phyloP scores from a whole-genome alignment of 1,284 basidiomycete genomes.

The Mycocalia duriaeana region DNA sequence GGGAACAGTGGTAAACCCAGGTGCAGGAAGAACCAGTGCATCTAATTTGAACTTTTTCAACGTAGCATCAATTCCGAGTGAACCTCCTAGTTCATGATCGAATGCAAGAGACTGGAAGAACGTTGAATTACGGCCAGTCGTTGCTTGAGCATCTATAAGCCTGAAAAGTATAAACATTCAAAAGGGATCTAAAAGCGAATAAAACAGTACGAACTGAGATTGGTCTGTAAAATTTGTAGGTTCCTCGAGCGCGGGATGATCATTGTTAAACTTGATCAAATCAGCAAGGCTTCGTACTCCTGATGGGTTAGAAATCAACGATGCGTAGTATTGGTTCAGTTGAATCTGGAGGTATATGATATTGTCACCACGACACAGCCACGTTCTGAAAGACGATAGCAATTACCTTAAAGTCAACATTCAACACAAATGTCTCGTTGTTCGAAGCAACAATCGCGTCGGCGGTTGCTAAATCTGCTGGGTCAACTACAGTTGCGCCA shows the following conservation, averaged over 20 bases:
- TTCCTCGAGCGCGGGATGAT: constrained; percentile 43
- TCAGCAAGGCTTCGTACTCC: constrained; percentile 51
- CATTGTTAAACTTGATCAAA: constrained; percentile 51
- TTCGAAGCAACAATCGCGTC: constrained; percentile 44
- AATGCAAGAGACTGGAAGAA: constrained; percentile 47
- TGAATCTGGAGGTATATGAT: constrained; percentile 34
- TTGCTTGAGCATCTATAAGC: constrained; percentile 44
- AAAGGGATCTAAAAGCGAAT: not conserved
- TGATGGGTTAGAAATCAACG: constrained; percentile 42
- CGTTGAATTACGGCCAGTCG: constrained; percentile 39
- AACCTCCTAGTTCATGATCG: constrained; percentile 48
- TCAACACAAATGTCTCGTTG: constrained; percentile 50
- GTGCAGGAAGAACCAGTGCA: constrained; percentile 52
- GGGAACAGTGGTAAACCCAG: constrained; percentile 41
- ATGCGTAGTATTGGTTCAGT: constrained; percentile 42
- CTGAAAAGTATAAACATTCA: constrained; percentile 28
- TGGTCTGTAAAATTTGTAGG: constrained; percentile 46
- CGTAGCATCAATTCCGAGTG: constrained; percentile 54
- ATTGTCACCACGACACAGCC: too few relatives aligned
- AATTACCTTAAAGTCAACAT: constrained; percentile 53
- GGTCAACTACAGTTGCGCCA: constrained; percentile 60
- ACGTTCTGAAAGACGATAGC: too few relatives aligned
- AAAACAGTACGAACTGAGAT: constrained; percentile 26
- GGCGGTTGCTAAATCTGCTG: constrained; percentile 54
- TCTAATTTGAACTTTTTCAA: constrained; percentile 47